Conservation (phyloP, 208 protist species). For the Trypanosoma caninum region DNA sequence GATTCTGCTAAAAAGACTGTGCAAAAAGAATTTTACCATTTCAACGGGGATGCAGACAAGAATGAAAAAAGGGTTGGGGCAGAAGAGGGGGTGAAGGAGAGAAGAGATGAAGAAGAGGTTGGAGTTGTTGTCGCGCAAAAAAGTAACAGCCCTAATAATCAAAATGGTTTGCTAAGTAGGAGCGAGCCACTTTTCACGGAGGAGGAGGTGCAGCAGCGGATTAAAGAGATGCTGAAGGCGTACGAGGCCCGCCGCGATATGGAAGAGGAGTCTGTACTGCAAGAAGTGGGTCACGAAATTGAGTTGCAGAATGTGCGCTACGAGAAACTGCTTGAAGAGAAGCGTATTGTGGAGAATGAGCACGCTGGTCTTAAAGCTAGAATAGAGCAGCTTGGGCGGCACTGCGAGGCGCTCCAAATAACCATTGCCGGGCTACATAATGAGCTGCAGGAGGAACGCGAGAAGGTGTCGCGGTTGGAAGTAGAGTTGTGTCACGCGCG, state of each 20-base stretch:
- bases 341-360: conserved; percentile 21
- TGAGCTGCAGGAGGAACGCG: conserved; percentile 33
- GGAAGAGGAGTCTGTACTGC: conserved; percentile 65
- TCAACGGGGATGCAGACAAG: neutral
- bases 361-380: conserved; percentile 25
- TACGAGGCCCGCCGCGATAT: conserved; percentile 65
- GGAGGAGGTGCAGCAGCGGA: conserved; percentile 28
- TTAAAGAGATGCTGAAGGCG: conserved; percentile 34
- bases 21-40: neutral
- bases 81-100: neutral
- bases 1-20: conserved; percentile 8
- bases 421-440: conserved; percentile 30
- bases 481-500: conserved; percentile 52
- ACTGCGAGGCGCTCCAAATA: conserved; percentile 28
- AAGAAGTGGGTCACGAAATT: conserved; percentile 64
- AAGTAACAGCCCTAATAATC: neutral
- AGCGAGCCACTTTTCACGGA: conserved; percentile 36
- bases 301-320: conserved; percentile 46
- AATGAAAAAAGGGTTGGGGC: neutral
- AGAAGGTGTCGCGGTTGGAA: conserved; percentile 30
- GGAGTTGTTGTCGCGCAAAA: neutral
- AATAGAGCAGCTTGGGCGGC: conserved; percentile 16
- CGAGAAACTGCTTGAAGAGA: conserved; percentile 29
- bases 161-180: neutral
- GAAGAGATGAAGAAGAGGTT: neutral